Percentiles rank a stretch among this genome's conserved stretches.
Evolutionary conservation across 495 filamentous ascomycete species (phyloP).

Genomic region (Thermothielavioides terrestris): DNA sequence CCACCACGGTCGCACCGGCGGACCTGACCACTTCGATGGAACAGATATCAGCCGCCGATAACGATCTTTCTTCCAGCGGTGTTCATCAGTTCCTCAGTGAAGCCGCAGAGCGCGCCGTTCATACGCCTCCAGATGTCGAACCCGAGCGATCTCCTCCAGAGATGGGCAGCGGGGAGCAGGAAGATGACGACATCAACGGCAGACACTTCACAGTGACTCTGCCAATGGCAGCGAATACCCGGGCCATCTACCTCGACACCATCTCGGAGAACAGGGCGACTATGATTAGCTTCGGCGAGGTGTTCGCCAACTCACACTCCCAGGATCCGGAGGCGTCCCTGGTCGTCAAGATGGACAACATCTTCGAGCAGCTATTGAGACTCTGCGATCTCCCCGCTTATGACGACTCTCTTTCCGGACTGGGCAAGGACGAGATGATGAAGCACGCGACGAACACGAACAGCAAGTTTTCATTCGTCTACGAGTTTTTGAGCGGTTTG

Average conservation of each 20-base stretch:
- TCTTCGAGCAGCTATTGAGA: slow-evolving; percentile 32
- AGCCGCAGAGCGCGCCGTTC: background rate
- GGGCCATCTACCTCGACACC: slow-evolving; percentile 32
- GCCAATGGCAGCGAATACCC: slow-evolving; percentile 30
- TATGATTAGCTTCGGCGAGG: slow-evolving; percentile 27
- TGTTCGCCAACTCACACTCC: slow-evolving; percentile 15
- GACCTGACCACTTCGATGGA: slow-evolving; percentile 29
- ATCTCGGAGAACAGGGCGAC: slow-evolving; percentile 27
- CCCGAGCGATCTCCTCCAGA: background rate
- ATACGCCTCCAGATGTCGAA: background rate
- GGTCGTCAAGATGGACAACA: slow-evolving; percentile 27
- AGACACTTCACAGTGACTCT: slow-evolving; percentile 32
- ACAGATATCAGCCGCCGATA: slow-evolving; percentile 17
- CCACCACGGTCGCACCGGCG: slow-evolving; percentile 32
- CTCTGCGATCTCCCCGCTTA: slow-evolving; percentile 38
- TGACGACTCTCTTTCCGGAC: slow-evolving; percentile 21
- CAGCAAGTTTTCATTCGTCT: slow-evolving; percentile 38
- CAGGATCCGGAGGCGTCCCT: slow-evolving; percentile 19
- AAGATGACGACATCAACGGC: slow-evolving; percentile 4
- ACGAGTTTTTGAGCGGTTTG: slow-evolving; percentile 31
- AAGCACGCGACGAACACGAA: slow-evolving; percentile 35
- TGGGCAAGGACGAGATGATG: slow-evolving; percentile 24
- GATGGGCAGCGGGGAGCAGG: background rate
- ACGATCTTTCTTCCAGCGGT: slow-evolving; percentile 11
- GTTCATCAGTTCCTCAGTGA: slow-evolving; percentile 4